Conservation (phyloP, 2,329 filamentous ascomycete species). For the Chlorencoelia australis region DNA sequence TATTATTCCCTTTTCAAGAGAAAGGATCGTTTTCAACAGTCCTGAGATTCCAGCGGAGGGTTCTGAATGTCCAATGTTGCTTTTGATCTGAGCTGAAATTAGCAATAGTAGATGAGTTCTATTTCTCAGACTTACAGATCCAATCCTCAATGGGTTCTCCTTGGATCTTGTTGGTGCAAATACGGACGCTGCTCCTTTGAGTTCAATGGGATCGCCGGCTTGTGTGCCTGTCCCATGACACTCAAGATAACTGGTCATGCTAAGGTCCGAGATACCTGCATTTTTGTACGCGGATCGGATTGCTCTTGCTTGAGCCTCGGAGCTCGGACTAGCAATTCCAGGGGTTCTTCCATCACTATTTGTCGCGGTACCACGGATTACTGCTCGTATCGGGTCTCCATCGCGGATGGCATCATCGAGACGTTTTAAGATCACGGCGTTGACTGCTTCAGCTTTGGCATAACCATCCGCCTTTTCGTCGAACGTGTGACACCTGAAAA, state of each 20-base stretch:
- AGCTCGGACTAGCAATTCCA: slow-evolving; percentile 2
- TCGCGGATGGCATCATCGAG: slow-evolving; percentile 3
- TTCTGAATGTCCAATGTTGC: slow-evolving; percentile 24
- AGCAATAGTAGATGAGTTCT: not conserved
- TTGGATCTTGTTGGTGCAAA: not conserved
- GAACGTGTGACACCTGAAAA: slow-evolving; percentile 3
- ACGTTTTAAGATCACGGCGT: not conserved
- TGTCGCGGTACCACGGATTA: slow-evolving; percentile 2
- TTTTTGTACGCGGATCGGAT: slow-evolving; percentile 4
- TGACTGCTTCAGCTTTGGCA: slow-evolving; percentile 2
- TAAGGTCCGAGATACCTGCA: slow-evolving; percentile 1
- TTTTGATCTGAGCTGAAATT: slow-evolving; percentile 2
- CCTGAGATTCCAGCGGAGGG: slow-evolving; percentile 28
- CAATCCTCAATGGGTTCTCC: not conserved
- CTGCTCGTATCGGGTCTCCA: slow-evolving; percentile 3
- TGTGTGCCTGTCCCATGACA: slow-evolving; percentile 1
- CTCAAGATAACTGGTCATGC: not conserved
- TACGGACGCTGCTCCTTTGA: not conserved
- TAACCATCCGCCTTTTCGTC: slow-evolving; percentile 4
- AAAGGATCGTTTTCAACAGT: slow-evolving; percentile 31
- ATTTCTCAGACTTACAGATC: slow-evolving; percentile 1
- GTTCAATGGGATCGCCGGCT: not conserved
- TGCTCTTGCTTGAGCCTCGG: slow-evolving; percentile 3
- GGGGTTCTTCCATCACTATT: slow-evolving; percentile 4
- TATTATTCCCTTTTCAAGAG: slow-evolving; percentile 32